Evolutionary conservation across 306 rosid genomes (phyloP), one percentile per base, ranked within the genome.

Genomic region (Echinosophora koreensis): DNA sequence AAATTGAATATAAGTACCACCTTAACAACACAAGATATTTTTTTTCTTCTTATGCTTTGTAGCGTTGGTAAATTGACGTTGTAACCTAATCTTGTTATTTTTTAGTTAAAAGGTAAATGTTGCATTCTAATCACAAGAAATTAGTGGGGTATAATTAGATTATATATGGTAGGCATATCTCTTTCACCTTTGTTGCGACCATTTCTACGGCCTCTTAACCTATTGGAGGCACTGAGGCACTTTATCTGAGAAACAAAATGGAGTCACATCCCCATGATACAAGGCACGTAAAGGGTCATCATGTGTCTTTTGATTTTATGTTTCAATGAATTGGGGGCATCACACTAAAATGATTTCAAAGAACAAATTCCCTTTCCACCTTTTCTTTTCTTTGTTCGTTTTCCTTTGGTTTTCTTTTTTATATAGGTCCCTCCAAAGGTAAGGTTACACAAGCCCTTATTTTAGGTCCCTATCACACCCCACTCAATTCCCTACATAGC

Each of bases 221-320:
- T 44, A 75, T 34, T 71, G 42, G 71, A 62, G 84, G 35, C 46
- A 56, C 74, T 78, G 71, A 62, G 84, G 35, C 46, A 56, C 74
- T 78, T 73, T 41, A 81, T 60, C 34, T 41, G 66, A 42, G 68
- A 61, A 76, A 55, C 54, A 58, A 76, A 70, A 76, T 70, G 69
- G 74, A 61, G 85, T 82, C 85, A 76, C 82, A 84, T 84, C 82
- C 70, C 82, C 84, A 80, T 80, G 76, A 84, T 76, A 56, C 72
- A 68, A 73, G 74, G 78, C 66, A 55, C 76, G 35, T 64, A 71
- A 74, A 83, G 57, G 66, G 66, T 51, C 58, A 80, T 71, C 56
- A 84, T 77, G 54, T 37, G 0, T 57, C 79, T 71, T 84, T 84
- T 84, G 79, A 65, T 58, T 80, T 76, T 76, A 64, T 56, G 73